Evolutionary conservation across 352 stramenopile genomes (phyloP).

Genomic region (Phytophthora tubulina): DNA sequence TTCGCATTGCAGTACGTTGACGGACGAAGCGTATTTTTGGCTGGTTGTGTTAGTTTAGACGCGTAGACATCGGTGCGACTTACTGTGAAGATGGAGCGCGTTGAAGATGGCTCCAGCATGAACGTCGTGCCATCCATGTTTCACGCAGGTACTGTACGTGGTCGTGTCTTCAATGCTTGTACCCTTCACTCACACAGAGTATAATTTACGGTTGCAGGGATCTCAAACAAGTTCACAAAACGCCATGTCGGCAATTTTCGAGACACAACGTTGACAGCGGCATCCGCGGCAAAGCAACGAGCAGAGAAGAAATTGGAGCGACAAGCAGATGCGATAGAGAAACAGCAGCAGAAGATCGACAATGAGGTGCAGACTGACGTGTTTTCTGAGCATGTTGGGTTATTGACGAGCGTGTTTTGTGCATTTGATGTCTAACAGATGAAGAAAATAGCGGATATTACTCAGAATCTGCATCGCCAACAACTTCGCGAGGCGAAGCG

Average conservation of each 20-base stretch:
- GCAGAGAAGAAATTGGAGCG: constrained; percentile 71
- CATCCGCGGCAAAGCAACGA: constrained; percentile 72
- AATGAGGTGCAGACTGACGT: constrained; percentile 49
- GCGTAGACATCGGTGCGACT: background rate
- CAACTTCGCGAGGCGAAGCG: constrained; percentile 76
- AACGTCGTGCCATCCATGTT: constrained; percentile 50
- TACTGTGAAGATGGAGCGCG: constrained; percentile 42
- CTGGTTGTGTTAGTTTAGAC: constrained; percentile 21
- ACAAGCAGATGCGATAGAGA: constrained; percentile 77
- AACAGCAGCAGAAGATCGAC: constrained; percentile 85
- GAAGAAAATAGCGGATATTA: constrained; percentile 81
- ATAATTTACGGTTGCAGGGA: constrained; percentile 45
- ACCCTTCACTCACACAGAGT: background rate
- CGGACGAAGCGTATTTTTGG: constrained; percentile 47
- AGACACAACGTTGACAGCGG: constrained; percentile 77
- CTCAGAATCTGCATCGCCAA: constrained; percentile 68
- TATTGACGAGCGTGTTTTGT: constrained; percentile 10
- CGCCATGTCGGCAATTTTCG: constrained; percentile 73
- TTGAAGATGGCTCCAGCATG: constrained; percentile 46
- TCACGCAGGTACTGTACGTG: constrained; percentile 39
- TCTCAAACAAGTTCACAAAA: constrained; percentile 89
- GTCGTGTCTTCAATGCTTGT: background rate
- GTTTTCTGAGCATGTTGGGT: background rate
- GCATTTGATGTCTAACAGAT: constrained; percentile 48
- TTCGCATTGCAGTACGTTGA: constrained; percentile 11